A percentile compares a stretch with the other conserved stretches of the same genome.
Evolutionary conservation across 1,284 basidiomycete species (phyloP).

Genomic region (Leccinum subfulvum): DNA sequence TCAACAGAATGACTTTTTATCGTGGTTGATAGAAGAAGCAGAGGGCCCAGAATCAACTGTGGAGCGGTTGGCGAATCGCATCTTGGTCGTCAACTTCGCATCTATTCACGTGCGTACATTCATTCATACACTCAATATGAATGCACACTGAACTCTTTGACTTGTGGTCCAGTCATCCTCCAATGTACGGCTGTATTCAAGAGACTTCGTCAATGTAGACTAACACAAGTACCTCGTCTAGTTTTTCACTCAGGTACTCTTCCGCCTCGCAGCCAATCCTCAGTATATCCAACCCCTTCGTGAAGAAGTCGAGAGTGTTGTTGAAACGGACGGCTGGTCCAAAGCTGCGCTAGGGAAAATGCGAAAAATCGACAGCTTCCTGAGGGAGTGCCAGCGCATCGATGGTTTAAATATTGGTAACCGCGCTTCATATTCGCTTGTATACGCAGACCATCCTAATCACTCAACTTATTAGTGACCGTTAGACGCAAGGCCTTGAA

Average conservation of each 20-base stretch:
- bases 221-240: conserved; percentile 2
- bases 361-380: conserved; percentile 47
- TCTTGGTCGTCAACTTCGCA: conserved; percentile 39
- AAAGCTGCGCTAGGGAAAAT: conserved; percentile 40
- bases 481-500: conserved; percentile 35
- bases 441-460: neutral
- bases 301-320: conserved; percentile 40
- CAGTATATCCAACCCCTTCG: conserved; percentile 39
- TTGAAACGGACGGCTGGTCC: conserved; percentile 43
- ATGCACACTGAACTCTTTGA: neutral
- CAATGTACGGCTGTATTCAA: conserved; percentile 11
- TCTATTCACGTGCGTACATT: conserved; percentile 27
- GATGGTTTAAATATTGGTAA: conserved; percentile 31
- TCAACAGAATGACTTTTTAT: conserved; percentile 36
- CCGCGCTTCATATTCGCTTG: neutral
- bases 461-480: conserved; percentile 22
- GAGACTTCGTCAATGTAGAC: neutral
- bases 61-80: conserved; percentile 31
- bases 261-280: conserved; percentile 19
- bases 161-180: conserved; percentile 11
- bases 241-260: conserved; percentile 37
- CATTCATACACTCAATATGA: conserved; percentile 16
- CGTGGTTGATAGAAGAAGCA: conserved; percentile 42
- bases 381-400: conserved; percentile 39
- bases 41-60: conserved; percentile 31